Percentiles rank a stretch among this genome's conserved stretches.
Conservation (phyloP, 164 flowering plant species). For the Kalanchoe fedtschenkoi region DNA sequence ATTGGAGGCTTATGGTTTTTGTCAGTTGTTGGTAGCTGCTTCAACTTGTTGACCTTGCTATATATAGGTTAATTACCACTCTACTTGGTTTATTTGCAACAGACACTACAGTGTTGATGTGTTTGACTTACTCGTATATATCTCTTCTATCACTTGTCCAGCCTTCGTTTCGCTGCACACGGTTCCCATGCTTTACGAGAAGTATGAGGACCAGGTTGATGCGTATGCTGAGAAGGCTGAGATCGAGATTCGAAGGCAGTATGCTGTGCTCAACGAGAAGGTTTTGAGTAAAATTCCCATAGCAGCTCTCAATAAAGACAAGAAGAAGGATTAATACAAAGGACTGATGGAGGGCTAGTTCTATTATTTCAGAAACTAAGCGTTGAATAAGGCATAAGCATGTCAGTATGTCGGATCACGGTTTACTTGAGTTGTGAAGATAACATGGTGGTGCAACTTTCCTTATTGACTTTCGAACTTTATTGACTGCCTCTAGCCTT, state of each 20-base stretch:
- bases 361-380: too few species aligned
- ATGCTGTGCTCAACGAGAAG: slow-evolving; percentile 63
- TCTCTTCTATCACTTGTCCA: slow-evolving; percentile 12
- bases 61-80: slow-evolving; percentile 20
- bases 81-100: not conserved
- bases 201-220: slow-evolving; percentile 71
- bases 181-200: slow-evolving; percentile 69
- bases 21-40: slow-evolving; percentile 27
- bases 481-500: too few species aligned
- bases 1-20: slow-evolving; percentile 33
- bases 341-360: too few species aligned
- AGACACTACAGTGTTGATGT: not conserved
- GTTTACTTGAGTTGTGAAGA: too few species aligned
- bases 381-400: too few species aligned
- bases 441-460: too few species aligned
- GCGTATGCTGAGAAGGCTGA: slow-evolving; percentile 56
- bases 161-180: slow-evolving; percentile 59
- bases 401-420: too few species aligned
- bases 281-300: slow-evolving; percentile 57
- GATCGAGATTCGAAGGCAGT: slow-evolving; percentile 63
- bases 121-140: not conserved
- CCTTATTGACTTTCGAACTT: too few species aligned
- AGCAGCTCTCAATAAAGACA: slow-evolving; percentile 32
- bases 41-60: slow-evolving; percentile 28
- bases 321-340: slow-evolving; percentile 26